Base-by-base conservation (phyloP, 2,329 filamentous ascomycete genomes). In the Aspergillus hiratsukae region DNA sequence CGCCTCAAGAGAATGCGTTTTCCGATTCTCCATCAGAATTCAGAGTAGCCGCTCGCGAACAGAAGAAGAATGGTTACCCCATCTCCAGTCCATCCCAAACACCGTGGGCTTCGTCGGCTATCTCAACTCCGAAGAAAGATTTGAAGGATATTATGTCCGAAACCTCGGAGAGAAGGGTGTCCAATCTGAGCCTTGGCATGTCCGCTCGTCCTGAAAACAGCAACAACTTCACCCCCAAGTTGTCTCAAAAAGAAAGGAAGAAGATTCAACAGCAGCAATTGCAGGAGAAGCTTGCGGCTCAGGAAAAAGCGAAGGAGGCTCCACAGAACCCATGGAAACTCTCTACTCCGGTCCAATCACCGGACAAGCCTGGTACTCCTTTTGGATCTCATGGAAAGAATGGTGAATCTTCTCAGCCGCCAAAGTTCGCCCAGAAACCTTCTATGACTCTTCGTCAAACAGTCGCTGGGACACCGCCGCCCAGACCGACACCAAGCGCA, bases 181-280 rank as follows among this genome's bases (percentile, higher is more conserved):
- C 83, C 1, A 81, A 79, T 53, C 64, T 85, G 21, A 81, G 81
- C 1, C 63, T 82, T 31, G 81, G 76, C 0, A 74, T 85, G 51
- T 78, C 78, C 6, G 73, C 72, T 25, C 74, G 78, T 52, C 73
- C 76, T 23, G 75, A 77, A 57, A 74, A 63, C 61, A 64, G 72
- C 62, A 53, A 72, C 66, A 65, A 67, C 65, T 67, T 76, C 27
- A 71, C 76, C 40, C 73, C 77, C 0, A 96, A 90, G 69, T 75
- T 96, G 63, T 96, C 92, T 0, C 94, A 97, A 65, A 96, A 94
- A 68, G 92, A 97, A 71, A 86, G 91, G 23, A 97, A 96, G 76
- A 89, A 84, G 68, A 84, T 91, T 61, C 84, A 91, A 65, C 87
- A 91, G 66, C 81, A 85, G 59, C 84, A 89, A 66, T 65, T 75